A percentile compares a stretch with the other conserved stretches of the same genome.
These are phyloP conservation scores for Gloeopeniophorella convolvens DNA, from an alignment of 768 basidiomycete genomes.

Conservation along the genomic window DNA sequence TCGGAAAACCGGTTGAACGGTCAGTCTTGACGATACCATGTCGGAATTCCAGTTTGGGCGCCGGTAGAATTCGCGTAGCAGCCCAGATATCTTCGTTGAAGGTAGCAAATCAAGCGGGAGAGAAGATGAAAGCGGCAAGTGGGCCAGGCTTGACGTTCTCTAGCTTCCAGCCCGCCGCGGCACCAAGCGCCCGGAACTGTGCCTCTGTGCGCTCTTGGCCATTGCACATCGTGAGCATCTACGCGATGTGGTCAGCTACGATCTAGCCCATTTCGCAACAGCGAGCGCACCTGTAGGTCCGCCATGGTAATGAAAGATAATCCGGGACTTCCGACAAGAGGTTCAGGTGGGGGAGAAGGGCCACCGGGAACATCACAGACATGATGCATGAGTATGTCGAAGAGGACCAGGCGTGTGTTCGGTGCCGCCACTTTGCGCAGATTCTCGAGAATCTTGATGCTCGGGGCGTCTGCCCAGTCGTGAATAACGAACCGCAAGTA, in stretches of 20 bases:
- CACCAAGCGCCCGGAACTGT: slow-evolving; percentile 28
- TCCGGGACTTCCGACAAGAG: neutral
- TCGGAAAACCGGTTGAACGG: no score
- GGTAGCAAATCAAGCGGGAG: no score
- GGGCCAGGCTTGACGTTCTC: no score
- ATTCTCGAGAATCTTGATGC: slow-evolving; percentile 23
- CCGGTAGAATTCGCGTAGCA: no score
- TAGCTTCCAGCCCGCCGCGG: slow-evolving; percentile 32
- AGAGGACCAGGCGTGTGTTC: slow-evolving; percentile 39
- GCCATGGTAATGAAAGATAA: neutral
- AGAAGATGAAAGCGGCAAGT: no score
- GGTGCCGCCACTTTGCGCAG: slow-evolving; percentile 26
- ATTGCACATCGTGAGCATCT: slow-evolving; percentile 39
- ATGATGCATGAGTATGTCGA: neutral
- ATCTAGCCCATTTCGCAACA: neutral
- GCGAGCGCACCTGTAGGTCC: neutral
- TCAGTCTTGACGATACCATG: no score
- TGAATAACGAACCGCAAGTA: slow-evolving; percentile 28
- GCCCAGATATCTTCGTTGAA: no score
- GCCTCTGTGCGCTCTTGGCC: slow-evolving; percentile 34
- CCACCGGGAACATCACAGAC: neutral
- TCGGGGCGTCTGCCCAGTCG: slow-evolving; percentile 28
- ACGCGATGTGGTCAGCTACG: neutral
- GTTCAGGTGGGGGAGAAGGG: neutral
- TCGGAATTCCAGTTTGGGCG: no score